Evolutionary conservation across 2,329 filamentous ascomycete species (phyloP), one percentile per base, ranked within the genome.

Genomic region (Phaeoacremonium minimum): DNA sequence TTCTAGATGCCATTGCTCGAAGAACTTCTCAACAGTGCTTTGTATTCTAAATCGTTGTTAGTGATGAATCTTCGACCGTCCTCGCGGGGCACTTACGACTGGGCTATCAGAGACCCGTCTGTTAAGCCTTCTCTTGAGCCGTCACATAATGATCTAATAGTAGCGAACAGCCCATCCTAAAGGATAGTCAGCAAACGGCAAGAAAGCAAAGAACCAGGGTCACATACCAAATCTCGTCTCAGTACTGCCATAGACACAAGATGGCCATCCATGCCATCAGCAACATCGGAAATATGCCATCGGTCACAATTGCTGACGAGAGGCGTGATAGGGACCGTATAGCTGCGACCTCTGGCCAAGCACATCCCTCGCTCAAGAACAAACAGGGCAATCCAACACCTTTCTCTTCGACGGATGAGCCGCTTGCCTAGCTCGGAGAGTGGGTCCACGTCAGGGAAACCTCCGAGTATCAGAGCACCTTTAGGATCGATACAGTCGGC

Each of bases 281-380:
- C 75, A 36, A 81, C 67, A 20, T 71, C 67, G 7, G 76, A 79
- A 12, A 74, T 60, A 46, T 86, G 82, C 83, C 83, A 87, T 7
- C 69, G 66, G 44, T 87, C 82, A 46, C 83, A 86, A 32, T 77
- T 73, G 43, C 79, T 75, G 15, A 87, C 69, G 0, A 85, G 65
- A 2, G 76, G 72, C 2, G 82, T 84, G 33, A 81, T 67, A 0
- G 83, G 83, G 0, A 87, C 73, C 1, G 79, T 80, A 47, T 83
- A 87, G 15, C 72, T 80, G 44, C 83, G 67, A 6, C 83, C 83
- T 38, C 83, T 73, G 1, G 83, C 83, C 6, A 87, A 59, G 32
- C 82, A 86, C 51, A 86, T 82, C 67, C 83, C 83, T 57, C 83
- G 67, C 50, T 87, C 83, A 1, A 87, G 69, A 1, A 86, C 83